phyloP scores from a whole-genome alignment of 805 yeast genomes.

The Saccharomycopsis fodiens region DNA sequence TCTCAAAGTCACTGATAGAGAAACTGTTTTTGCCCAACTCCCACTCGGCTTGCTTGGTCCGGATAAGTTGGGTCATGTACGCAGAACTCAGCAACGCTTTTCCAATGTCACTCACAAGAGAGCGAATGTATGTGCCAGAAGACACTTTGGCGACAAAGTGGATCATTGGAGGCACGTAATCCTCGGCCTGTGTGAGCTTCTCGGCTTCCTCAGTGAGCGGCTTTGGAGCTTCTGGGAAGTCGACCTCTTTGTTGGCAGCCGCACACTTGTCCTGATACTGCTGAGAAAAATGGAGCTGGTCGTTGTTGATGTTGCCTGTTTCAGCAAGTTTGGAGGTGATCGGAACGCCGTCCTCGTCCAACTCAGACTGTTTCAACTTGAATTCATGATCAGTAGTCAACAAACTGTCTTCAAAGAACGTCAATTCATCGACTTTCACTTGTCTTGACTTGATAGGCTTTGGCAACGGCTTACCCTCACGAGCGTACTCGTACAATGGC shows the following conservation, averaged over 20 bases:
- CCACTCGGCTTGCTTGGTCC: conserved; percentile 82
- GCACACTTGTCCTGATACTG: conserved; percentile 43
- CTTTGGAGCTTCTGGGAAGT: conserved; percentile 1
- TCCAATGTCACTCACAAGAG: conserved; percentile 84
- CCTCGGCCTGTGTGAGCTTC: conserved; percentile 28
- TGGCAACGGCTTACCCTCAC: conserved; percentile 81
- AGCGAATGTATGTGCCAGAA: conserved; percentile 92
- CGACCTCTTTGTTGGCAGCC: conserved; percentile 30
- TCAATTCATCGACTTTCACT: conserved; percentile 50
- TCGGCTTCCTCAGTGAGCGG: conserved; percentile 27
- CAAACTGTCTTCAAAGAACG: conserved; percentile 44
- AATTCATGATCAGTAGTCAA: conserved; percentile 51
- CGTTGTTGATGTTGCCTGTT: conserved; percentile 54
- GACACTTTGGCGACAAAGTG: conserved; percentile 76
- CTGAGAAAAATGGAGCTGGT: conserved; percentile 50
- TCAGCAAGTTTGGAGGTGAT: conserved; percentile 29
- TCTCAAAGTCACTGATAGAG: conserved; percentile 55
- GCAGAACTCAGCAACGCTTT: conserved; percentile 73
- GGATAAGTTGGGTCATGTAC: conserved; percentile 76
- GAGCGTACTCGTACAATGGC: conserved; percentile 89
- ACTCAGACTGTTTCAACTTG: conserved; percentile 33
- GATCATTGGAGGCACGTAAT: conserved; percentile 54
- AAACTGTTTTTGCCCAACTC: conserved; percentile 61
- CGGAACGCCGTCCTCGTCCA: conserved; percentile 39
- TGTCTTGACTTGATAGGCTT: conserved; percentile 70